Conservation (phyloP, 2,329 filamentous ascomycete genomes). For the Pseudodiploospora longispora region DNA sequence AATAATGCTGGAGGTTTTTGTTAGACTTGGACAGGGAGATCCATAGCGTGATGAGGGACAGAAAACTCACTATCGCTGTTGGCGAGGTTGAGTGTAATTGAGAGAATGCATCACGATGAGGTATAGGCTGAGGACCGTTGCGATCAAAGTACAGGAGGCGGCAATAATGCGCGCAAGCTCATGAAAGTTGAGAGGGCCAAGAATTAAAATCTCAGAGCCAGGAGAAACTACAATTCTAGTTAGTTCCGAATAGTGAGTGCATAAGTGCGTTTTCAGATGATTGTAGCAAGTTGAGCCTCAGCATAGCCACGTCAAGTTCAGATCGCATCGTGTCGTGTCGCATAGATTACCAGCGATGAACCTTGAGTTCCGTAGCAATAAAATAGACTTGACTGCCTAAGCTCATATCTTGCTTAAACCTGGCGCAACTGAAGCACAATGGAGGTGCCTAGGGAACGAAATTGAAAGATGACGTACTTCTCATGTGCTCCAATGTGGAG, state of each 20-base stretch:
- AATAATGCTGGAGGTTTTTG: constrained; percentile 53
- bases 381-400: too few relatives aligned
- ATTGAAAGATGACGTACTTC: constrained; percentile 23
- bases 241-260: too few relatives aligned
- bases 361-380: too few relatives aligned
- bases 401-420: too few relatives aligned
- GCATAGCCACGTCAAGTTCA: too few relatives aligned
- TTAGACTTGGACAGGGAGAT: background rate
- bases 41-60: background rate
- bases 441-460: too few relatives aligned
- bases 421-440: too few relatives aligned
- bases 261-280: too few relatives aligned
- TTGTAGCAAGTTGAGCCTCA: too few relatives aligned
- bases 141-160: constrained; percentile 39
- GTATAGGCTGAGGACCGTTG: constrained; percentile 45
- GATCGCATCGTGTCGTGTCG: too few relatives aligned
- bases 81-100: constrained; percentile 52
- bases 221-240: constrained; percentile 25
- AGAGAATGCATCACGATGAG: constrained; percentile 51
- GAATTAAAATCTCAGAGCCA: constrained; percentile 38
- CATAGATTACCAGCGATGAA: too few relatives aligned
- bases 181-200: constrained; percentile 45
- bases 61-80: constrained; percentile 46
- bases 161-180: constrained; percentile 44
- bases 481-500: constrained; percentile 34